phyloP scores from a whole-genome alignment of 768 basidiomycete genomes.

The Mycena belliarum region DNA sequence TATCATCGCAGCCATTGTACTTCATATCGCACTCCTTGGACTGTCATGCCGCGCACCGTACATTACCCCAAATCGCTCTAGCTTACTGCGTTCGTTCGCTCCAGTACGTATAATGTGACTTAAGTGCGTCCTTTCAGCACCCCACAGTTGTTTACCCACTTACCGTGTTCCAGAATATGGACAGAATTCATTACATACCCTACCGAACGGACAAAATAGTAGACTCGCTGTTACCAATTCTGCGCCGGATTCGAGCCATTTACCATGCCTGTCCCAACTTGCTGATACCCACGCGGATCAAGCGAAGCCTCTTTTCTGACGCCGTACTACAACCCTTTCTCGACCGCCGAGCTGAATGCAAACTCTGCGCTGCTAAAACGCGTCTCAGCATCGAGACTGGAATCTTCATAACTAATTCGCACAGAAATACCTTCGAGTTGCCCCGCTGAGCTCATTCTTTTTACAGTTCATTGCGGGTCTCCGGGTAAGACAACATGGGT shows the following conservation, averaged over 20 bases:
- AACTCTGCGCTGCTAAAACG: too few relatives aligned
- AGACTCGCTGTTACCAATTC: not conserved
- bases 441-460: too few relatives aligned
- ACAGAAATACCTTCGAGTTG: too few relatives aligned
- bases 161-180: not conserved
- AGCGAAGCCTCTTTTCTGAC: too few relatives aligned
- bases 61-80: not conserved
- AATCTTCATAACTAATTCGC: too few relatives aligned
- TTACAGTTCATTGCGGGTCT: too few relatives aligned
- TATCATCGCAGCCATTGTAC: slow-evolving; percentile 16
- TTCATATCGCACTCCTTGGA: slow-evolving; percentile 4
- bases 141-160: not conserved
- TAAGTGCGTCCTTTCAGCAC: not conserved
- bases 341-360: too few relatives aligned
- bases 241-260: not conserved
- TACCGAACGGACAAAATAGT: not conserved
- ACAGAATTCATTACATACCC: not conserved
- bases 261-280: too few relatives aligned
- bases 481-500: too few relatives aligned
- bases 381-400: too few relatives aligned
- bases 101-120: not conserved
- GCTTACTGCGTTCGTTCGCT: not conserved
- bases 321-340: too few relatives aligned
- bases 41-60: not conserved
- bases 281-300: too few relatives aligned